Base-by-base conservation (phyloP, 768 basidiomycete species). In the Xerocomellus amylosporus region DNA sequence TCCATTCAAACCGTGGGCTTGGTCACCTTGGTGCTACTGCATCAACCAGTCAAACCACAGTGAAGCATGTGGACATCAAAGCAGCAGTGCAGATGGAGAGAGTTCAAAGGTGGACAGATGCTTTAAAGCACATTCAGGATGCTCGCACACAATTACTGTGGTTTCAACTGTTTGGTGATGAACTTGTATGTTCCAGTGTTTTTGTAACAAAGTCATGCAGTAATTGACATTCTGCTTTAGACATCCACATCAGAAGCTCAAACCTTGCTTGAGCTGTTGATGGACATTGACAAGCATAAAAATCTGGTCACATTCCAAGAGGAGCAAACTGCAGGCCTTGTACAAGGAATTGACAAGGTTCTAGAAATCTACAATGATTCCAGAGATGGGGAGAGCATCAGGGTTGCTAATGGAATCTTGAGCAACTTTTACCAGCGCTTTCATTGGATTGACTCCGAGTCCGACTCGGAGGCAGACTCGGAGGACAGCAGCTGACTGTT, bases 381-480 rank as follows among this genome's bases (percentile, higher is more conserved):
- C 17, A 39, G 20, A n/a, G 64, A 64, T 4, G 0, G 10, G 14
- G 24, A 69, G n/a, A 44, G 51, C 8, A 39, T 49, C 2, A 43
- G 4, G 8, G 20, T 72, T 41, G 61, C 46, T 30, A 6, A 17
- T 2, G 20, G 28, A 17, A 61, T 71, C 30, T 31, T 67, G 20
- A 49, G 59, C 13, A 62, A 71, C 44, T 55, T 71, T 24, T 26
- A 26, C 3, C 69, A 72, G 30, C 67, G 69, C 22, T 61, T 37
- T n/a, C 13, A 33, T 15, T 10, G 3, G 30, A 30, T 2, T 30
- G 30, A 24, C 24, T 24, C 4, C 24, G 24, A 24, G 24, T 24
- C 24, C 4, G 24, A n/a, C n/a, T n/a, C n/a, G n/a, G n/a, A 24
- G 24, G 24, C 24, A 24, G 28, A 30, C 28, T 9, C 28, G 9